phyloP scores from a whole-genome alignment of 1,284 basidiomycete species.

The Schizophyllum amplum region DNA sequence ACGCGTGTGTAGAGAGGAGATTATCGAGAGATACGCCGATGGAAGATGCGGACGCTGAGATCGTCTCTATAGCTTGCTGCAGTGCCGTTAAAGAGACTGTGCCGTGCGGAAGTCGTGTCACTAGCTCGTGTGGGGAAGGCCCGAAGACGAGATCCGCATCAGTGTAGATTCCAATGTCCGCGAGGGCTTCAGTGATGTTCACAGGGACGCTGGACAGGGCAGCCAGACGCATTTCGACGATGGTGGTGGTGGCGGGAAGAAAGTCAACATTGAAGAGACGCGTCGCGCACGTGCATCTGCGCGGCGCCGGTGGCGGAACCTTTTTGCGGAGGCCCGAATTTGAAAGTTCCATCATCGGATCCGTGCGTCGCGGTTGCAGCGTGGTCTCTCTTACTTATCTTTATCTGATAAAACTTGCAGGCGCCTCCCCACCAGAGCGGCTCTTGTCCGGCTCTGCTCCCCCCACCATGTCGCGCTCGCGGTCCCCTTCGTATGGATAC shows the following conservation, averaged over 20 bases:
- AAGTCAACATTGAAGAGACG: background rate
- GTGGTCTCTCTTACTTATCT: background rate
- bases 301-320: background rate
- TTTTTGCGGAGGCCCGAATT: background rate
- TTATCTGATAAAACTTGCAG: background rate
- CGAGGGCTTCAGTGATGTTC: slow-evolving; percentile 24
- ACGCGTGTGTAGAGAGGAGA: slow-evolving; percentile 18
- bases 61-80: slow-evolving; percentile 26
- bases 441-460: background rate
- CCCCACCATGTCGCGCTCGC: background rate
- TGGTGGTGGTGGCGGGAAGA: background rate
- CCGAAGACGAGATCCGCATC: slow-evolving; percentile 52
- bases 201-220: slow-evolving; percentile 25
- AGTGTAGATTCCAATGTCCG: slow-evolving; percentile 41
- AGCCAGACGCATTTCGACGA: slow-evolving; percentile 27
- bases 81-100: slow-evolving; percentile 42
- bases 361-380: background rate
- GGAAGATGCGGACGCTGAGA: slow-evolving; percentile 34
- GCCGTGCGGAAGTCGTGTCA: slow-evolving; percentile 38
- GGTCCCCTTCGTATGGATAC: background rate
- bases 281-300: background rate
- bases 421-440: background rate
- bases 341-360: too few species aligned
- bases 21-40: slow-evolving; percentile 31
- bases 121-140: slow-evolving; percentile 36